Base-by-base conservation (phyloP, 2,329 filamentous ascomycete species). In the Didymella keratinophila region DNA sequence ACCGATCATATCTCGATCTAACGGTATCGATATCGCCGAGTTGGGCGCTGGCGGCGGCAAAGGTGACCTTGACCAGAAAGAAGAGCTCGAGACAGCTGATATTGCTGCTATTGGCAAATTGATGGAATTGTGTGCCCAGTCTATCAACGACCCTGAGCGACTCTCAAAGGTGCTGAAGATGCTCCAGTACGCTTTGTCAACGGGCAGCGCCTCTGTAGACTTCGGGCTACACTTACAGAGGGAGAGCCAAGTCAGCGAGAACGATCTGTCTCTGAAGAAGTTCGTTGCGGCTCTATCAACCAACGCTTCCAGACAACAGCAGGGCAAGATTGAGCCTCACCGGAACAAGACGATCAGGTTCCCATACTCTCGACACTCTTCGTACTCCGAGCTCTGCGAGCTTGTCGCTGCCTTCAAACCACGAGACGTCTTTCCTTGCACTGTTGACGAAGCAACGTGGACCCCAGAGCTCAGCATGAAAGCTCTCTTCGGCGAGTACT, bases 351-450 rank as follows among this genome's bases (percentile, higher is more conserved):
- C 69, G 0, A 78, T 78, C 23, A 82, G 79, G 20, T 97, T 97
- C 65, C 91, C 93, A 0, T 97, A 93, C 71, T 94, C 94, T 0
- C 86, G 94, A 1, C 94, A 98, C 75, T 96, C 94, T 0, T 96
- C 92, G 0, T 94, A 95, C 60, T 79, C 82, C 0, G 94, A 97
- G 72, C 83, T 96, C 2, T 89, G 91, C 62, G 78, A 87, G 52
- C 78, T 97, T 0, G 81, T 97, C 1, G 73, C 80, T 3, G 80
- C 82, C 0, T 90, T 97, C 66, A 84, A 79, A 27, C 93, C 93
- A 0, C 86, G 79, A 44, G 92, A 97, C 67, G 81, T 97, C 2
- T 90, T 89, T 80, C 92, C 93, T 0, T 97, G 93, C 70, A 96
- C 92, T 0, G 78, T 82, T 2, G 83, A 92, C 60, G 76, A 83